Conservation (phyloP, 306 rosid genomes). For the Vigna angularis region DNA sequence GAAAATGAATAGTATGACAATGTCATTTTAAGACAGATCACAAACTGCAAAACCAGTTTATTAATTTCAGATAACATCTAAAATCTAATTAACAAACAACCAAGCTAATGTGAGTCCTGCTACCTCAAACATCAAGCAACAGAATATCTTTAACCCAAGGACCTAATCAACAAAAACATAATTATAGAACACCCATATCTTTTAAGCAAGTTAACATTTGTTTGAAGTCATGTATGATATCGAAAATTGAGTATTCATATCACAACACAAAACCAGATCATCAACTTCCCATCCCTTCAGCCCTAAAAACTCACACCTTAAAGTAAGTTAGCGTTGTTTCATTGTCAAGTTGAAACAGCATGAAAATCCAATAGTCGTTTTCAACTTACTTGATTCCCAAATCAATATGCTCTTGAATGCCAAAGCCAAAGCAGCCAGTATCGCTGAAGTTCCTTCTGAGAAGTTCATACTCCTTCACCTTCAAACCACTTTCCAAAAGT, state of each 20-base stretch:
- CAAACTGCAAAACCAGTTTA: conserved; percentile 13
- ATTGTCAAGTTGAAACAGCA: background rate
- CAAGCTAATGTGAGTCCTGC: background rate
- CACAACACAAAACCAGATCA: background rate
- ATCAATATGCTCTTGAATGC: conserved; percentile 91
- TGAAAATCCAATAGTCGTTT: conserved; percentile 8
- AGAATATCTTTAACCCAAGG: background rate
- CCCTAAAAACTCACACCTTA: background rate
- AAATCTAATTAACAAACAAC: conserved; percentile 11
- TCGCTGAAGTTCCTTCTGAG: conserved; percentile 85
- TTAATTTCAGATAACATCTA: background rate
- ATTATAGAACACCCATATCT: background rate
- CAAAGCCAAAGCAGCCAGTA: conserved; percentile 86
- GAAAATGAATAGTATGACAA: background rate
- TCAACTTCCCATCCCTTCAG: background rate
- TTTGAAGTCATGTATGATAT: background rate
- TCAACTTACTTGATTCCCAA: conserved; percentile 83
- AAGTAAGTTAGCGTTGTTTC: no score
- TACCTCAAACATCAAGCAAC: background rate
- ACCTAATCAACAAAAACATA: background rate
- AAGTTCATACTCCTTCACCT: conserved; percentile 85
- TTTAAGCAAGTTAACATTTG: background rate
- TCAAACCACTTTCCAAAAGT: conserved; percentile 85
- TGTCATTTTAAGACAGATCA: background rate
- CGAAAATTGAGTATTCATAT: background rate